These are phyloP conservation scores for Kokia cookei DNA, from an alignment of 441 rosid species.

Conservation along the genomic window DNA sequence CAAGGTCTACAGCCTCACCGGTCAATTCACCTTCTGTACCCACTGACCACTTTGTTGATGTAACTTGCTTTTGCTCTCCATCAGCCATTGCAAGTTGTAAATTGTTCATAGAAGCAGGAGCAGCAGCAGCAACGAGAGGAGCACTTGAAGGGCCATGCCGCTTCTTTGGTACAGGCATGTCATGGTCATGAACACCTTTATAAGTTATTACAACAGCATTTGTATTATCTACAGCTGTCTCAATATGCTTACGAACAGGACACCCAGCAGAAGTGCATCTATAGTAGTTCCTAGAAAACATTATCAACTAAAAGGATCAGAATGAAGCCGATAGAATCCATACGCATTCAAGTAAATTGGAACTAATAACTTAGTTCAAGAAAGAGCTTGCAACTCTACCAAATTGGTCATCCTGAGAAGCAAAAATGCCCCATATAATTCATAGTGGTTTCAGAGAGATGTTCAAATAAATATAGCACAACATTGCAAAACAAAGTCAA, in stretches of 20 bases:
- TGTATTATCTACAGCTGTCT: slow-evolving; percentile 64
- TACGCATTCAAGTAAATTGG: neutral
- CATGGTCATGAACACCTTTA: slow-evolving; percentile 90
- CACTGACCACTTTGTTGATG: slow-evolving; percentile 49
- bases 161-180: slow-evolving; percentile 92
- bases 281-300: slow-evolving; percentile 74
- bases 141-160: slow-evolving; percentile 82
- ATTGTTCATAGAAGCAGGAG: slow-evolving; percentile 58
- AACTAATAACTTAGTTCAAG: neutral
- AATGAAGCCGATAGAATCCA: neutral
- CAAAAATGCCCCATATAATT: neutral
- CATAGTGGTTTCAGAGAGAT: neutral
- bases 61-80: slow-evolving; percentile 24
- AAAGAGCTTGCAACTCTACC: neutral
- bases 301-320: slow-evolving; percentile 13
- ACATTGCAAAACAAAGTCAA: neutral
- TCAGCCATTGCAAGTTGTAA: slow-evolving; percentile 28
- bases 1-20: slow-evolving; percentile 55
- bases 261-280: slow-evolving; percentile 95
- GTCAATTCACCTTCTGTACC: slow-evolving; percentile 55
- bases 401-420: neutral
- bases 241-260: slow-evolving; percentile 86
- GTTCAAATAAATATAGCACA: neutral
- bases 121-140: slow-evolving; percentile 69
- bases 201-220: slow-evolving; percentile 69